Base-by-base conservation (phyloP, 2,329 filamentous ascomycete genomes). In the Fusarium sp. region DNA sequence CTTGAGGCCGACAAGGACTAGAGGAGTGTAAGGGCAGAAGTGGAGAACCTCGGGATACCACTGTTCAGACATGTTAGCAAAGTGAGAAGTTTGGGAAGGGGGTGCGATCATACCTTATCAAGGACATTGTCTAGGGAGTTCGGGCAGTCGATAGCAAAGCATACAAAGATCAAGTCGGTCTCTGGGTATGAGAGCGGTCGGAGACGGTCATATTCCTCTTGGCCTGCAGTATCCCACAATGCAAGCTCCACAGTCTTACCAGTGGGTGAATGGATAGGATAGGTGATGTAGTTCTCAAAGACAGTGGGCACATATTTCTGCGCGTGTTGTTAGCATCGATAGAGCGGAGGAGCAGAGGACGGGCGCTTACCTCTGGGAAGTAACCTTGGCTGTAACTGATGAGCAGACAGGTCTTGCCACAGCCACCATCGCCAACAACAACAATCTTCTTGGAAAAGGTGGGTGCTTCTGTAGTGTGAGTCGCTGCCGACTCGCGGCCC, bases 231-330 rank as follows among this genome's bases (percentile, higher is more conserved):
- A 81, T 99, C 96, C 96, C 96, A 99, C 51, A 99, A 87, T 39
- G 96, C 96, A 64, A 99, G 88, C 83, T 99, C 96, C 71, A 99
- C 94, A 58, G 91, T 94, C 86, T 97, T 98, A 76, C 95, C 94
- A 14, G 91, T 92, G 43, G 89, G 88, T 68, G 89, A 88, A 81
- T 99, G 96, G 62, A 90, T 91, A 57, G 95, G 96, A 79, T 97
- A 95, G 54, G 96, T 97, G 82, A 99, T 98, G 87, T 99, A 99
- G 84, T 99, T 99, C 78, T 99, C 96, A 79, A 99, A 99, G 51
- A 99, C 96, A 3, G 96, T 99, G 6, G 96, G 96, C 39, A 99
- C 96, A 75, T 99, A 99, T 98, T 97, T 98, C 96, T 99, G 26
- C 34, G 34, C 17, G 20, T 23, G 17, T 36, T 32, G 32, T 71